Evolutionary conservation across 208 protist species (phyloP).

Genomic region (Jaenimonas drosophilae): DNA sequence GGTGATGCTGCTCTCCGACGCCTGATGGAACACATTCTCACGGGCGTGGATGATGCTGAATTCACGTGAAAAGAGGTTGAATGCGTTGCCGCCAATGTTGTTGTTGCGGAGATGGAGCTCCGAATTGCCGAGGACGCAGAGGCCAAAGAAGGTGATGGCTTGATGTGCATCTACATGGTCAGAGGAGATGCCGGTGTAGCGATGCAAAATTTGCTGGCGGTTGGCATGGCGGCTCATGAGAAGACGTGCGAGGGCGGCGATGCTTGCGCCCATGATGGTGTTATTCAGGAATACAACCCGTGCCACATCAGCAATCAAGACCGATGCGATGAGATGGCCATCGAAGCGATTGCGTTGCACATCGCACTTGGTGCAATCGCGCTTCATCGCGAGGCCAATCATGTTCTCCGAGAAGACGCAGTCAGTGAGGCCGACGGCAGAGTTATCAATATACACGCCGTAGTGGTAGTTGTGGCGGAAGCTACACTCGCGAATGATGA

Average conservation of each 20-base stretch:
- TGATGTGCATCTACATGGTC: background rate
- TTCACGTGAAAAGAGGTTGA: conserved; percentile 9
- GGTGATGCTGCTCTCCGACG: conserved; percentile 13
- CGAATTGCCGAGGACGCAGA: conserved; percentile 12
- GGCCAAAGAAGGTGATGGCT: conserved; percentile 12
- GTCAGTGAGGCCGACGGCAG: background rate
- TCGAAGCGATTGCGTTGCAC: conserved; percentile 4
- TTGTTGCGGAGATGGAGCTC: conserved; percentile 3
- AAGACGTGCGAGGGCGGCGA: background rate
- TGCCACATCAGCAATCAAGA: background rate
- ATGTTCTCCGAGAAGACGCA: conserved; percentile 7
- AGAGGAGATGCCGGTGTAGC: conserved; percentile 1
- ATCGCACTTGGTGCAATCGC: background rate
- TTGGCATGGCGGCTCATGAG: too few relatives aligned
- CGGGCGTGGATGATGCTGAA: conserved; percentile 8
- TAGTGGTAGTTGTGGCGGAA: conserved; percentile 9
- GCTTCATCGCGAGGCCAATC: conserved; percentile 3
- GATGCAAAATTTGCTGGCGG: background rate
- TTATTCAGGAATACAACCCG: background rate
- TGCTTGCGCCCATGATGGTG: conserved; percentile 4
- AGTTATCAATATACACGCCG: conserved; percentile 6
- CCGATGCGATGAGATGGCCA: background rate
- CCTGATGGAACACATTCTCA: conserved; percentile 9
- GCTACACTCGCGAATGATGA: conserved; percentile 2
- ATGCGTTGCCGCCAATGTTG: conserved; percentile 3